These are phyloP conservation scores for Primulina eburnea DNA, from an alignment of 257 asterid genomes.

Conservation along the genomic window DNA sequence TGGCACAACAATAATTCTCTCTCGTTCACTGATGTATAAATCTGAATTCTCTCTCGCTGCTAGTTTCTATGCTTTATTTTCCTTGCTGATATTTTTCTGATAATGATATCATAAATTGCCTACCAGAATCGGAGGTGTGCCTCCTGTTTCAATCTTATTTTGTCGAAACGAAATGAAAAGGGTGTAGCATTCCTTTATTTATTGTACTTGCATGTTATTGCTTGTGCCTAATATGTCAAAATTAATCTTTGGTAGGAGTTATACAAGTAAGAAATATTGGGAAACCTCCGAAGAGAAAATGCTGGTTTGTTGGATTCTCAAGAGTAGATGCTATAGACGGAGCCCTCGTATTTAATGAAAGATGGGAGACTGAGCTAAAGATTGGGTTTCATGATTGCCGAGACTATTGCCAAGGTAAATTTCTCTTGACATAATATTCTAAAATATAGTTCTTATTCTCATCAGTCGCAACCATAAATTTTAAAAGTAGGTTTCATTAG, in stretches of 20 bases:
- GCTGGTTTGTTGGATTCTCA: conserved; percentile 74
- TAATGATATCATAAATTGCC: neutral
- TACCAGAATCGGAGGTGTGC: neutral
- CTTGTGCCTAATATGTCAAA: neutral
- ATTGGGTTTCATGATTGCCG: conserved; percentile 73
- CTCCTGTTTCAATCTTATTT: neutral
- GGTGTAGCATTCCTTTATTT: conserved; percentile 26
- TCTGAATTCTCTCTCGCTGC: too few species aligned
- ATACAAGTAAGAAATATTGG: conserved; percentile 47
- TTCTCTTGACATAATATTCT: neutral
- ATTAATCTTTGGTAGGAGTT: conserved; percentile 45
- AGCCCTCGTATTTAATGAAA: conserved; percentile 44
- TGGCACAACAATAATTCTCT: too few species aligned
- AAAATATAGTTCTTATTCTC: neutral
- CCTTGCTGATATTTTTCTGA: too few species aligned
- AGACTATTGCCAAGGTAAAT: conserved; percentile 56
- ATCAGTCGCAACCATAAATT: neutral
- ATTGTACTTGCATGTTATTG: neutral
- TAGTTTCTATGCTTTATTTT: too few species aligned
- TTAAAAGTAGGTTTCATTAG: too few species aligned
- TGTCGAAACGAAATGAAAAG: too few species aligned
- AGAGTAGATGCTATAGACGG: conserved; percentile 33
- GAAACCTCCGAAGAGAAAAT: conserved; percentile 54
- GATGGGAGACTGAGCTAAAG: conserved; percentile 57
- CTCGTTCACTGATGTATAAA: too few species aligned